Evolutionary conservation across 345 rosid genomes (phyloP).

Genomic region (Populus deltoides): DNA sequence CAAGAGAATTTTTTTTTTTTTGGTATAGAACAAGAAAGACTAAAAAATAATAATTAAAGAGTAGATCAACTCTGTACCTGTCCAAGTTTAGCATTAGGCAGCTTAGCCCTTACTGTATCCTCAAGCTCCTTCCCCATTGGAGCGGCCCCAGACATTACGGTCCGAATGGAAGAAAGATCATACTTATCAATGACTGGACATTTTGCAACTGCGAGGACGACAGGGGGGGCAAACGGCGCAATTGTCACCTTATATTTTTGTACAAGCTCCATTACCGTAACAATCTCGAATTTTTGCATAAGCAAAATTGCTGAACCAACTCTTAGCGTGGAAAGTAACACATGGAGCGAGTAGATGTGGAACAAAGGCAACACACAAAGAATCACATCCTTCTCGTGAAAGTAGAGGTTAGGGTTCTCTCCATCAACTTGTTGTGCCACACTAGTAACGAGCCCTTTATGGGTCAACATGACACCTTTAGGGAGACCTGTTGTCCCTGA

Average conservation of each 20-base stretch:
- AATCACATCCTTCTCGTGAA: slow-evolving; percentile 63
- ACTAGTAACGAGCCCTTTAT: slow-evolving; percentile 69
- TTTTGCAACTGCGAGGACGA: slow-evolving; percentile 68
- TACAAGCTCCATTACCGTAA: slow-evolving; percentile 48
- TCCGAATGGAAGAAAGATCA: slow-evolving; percentile 66
- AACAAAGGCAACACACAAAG: slow-evolving; percentile 76
- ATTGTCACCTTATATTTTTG: slow-evolving; percentile 65
- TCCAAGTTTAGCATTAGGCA: slow-evolving; percentile 76
- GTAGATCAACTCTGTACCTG: slow-evolving; percentile 47
- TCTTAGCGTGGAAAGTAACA: slow-evolving; percentile 71
- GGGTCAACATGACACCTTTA: slow-evolving; percentile 92
- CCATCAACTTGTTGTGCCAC: slow-evolving; percentile 94
- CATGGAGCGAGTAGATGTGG: slow-evolving; percentile 69
- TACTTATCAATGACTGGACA: slow-evolving; percentile 51
- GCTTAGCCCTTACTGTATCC: slow-evolving; percentile 61
- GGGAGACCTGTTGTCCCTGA: slow-evolving; percentile 96
- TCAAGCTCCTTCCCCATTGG: slow-evolving; percentile 92
- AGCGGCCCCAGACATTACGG: slow-evolving; percentile 76
- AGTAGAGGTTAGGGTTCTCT: slow-evolving; percentile 82
- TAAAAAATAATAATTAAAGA: no score
- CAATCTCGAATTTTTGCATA: slow-evolving; percentile 78
- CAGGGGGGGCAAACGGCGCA: slow-evolving; percentile 80
- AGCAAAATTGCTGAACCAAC: slow-evolving; percentile 80
- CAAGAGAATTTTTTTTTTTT: background rate
- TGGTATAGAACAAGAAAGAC: no score